Conservation (phyloP, 2,329 filamentous ascomycete genomes). For the Aureobasidium sp. region DNA sequence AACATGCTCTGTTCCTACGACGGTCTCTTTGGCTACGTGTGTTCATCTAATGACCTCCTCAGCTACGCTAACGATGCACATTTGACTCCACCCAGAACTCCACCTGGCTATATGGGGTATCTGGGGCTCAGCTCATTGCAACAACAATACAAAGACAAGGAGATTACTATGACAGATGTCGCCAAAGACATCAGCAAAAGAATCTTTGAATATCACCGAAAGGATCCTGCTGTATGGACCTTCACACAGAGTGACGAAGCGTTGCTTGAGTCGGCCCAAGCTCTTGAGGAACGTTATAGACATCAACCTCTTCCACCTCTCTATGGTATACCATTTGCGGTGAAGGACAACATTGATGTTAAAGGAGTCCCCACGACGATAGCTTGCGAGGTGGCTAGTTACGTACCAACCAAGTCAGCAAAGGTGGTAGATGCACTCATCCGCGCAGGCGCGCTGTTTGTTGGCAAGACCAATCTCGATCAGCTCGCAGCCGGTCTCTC, state of each 20-base stretch:
- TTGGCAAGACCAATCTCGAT: conserved; percentile 75
- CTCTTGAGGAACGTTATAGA: conserved; percentile 55
- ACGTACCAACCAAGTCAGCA: no score
- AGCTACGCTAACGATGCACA: background rate
- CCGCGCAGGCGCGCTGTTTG: conserved; percentile 75
- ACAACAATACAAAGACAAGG: background rate
- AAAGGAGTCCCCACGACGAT: no score
- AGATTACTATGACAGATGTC: background rate
- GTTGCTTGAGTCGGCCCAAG: background rate
- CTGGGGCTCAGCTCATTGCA: background rate
- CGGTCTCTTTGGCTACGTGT: conserved; percentile 50
- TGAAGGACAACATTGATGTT: conserved; percentile 78
- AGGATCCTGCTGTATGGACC: no score
- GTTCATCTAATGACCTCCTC: background rate
- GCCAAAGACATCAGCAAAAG: background rate
- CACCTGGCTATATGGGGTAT: background rate
- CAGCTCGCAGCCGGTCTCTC: conserved; percentile 76
- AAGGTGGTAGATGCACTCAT: conserved; percentile 80
- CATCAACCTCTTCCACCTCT: conserved; percentile 70
- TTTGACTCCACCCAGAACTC: no score
- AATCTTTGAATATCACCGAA: background rate
- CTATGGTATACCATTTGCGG: conserved; percentile 79
- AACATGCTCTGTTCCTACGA: conserved; percentile 59
- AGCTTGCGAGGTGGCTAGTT: no score
- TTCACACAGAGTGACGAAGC: background rate